Conservation (phyloP, 352 stramenopile species). For the Stephanocyclus meneghinianus region DNA sequence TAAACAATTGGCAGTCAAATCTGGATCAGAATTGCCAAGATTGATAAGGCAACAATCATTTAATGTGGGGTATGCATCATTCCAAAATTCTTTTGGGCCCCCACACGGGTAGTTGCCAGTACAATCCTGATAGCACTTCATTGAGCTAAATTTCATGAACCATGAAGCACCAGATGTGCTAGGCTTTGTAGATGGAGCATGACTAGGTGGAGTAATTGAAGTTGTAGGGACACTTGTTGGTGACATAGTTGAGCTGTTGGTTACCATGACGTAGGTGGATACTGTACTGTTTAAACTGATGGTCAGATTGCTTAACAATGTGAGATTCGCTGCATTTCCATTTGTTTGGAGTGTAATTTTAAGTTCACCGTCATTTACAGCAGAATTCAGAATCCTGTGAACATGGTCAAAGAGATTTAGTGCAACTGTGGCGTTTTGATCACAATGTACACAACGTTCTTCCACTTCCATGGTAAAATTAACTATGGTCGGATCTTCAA, state of each 20-base stretch:
- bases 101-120: background rate
- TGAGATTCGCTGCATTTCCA: background rate
- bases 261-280: background rate
- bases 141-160: conserved; percentile 5
- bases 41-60: conserved; percentile 10
- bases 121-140: conserved; percentile 18
- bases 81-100: conserved; percentile 10
- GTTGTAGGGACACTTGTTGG: background rate
- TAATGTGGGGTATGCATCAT: conserved; percentile 3
- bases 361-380: background rate
- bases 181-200: background rate
- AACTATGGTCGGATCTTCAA: background rate
- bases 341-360: background rate
- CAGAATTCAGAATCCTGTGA: background rate
- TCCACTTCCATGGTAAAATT: background rate
- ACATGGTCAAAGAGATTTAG: conserved; percentile 1
- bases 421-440: background rate
- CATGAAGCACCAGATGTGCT: background rate
- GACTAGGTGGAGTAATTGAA: background rate
- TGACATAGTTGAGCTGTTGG: background rate
- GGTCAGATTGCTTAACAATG: background rate
- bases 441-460: background rate
- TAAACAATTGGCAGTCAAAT: conserved; percentile 10
- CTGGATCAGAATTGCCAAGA: background rate
- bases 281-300: background rate